Conservation (phyloP, 345 rosid genomes). For the Pugionium cornutum region DNA sequence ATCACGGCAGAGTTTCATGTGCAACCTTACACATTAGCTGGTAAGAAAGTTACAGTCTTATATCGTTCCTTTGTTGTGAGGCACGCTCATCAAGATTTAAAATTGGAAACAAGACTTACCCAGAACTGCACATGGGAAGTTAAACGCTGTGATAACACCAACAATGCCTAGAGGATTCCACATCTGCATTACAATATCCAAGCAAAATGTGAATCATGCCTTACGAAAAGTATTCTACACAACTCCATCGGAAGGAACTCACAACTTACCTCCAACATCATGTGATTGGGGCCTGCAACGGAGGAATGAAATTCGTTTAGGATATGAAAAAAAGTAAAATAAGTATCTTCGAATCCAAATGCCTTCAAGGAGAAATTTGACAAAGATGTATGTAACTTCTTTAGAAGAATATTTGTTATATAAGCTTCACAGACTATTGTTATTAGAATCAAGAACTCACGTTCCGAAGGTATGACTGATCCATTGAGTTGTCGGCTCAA, state of each 20-base stretch:
- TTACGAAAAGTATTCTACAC: neutral
- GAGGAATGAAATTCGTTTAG: conserved; percentile 36
- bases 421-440: neutral
- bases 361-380: conserved; percentile 14
- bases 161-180: conserved; percentile 99
- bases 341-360: neutral
- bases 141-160: conserved; percentile 96
- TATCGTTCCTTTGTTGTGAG: conserved; percentile 6
- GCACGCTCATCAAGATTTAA: neutral
- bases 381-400: neutral
- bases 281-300: conserved; percentile 88
- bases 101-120: conserved; percentile 54
- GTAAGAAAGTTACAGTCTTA: neutral
- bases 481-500: conserved; percentile 97
- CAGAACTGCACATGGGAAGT: conserved; percentile 97
- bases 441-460: conserved; percentile 52
- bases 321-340: neutral
- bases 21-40: conserved; percentile 13
- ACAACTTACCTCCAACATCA: conserved; percentile 83
- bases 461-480: conserved; percentile 91
- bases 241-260: conserved; percentile 20
- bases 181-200: conserved; percentile 51
- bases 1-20: neutral
- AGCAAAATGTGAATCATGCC: conserved; percentile 25
- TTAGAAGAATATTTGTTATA: neutral